Evolutionary conservation across 768 basidiomycete species (phyloP), one percentile per base, ranked within the genome.

Genomic region (Boletus tomentosulus): DNA sequence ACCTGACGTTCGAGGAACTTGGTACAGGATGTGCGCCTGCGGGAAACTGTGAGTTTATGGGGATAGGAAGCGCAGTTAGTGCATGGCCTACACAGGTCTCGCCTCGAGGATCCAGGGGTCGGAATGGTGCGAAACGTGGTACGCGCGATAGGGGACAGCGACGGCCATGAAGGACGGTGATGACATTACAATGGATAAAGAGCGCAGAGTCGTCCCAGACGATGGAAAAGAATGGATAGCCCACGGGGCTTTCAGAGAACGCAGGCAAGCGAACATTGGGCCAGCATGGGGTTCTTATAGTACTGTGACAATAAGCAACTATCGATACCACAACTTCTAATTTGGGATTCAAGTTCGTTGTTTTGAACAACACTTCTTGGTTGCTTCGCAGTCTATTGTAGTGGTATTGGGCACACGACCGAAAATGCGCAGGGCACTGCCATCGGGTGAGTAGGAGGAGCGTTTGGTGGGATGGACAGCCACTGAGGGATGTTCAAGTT

Each of bases 1-100:
- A 85, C 69, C 64, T 79, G 81, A 51, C 85, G 83, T 61, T 83
- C 78, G 53, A 87, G 66, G 61, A 67, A 69, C 56, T 81, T 83
- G 12, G 74, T 67, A 57, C 68, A 70, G 4, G 80, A 72, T 9
- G 47, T 67, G 34, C 50, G 55, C 39, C 69, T 69, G 46, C 43
- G 24, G 22, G 38, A 31, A 3, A 15, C 3, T 12, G 12, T 62
- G 27, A 57, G 48, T 4, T 15, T 15, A 34, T 22, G 24, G 24
- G 24, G 31, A 48, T 8, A 27, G 28, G 2, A 28, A 19, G 8
- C 10, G 8, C 5, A 24, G 46, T 19, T 3, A 12, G 10, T 41
- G 39, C 8, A 12, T 34, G 4, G 3, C 69, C 9, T 56, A 71
- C 67, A 62, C 54, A 10, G 67, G 67, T 50, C 46, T 60, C 12